phyloP scores from a whole-genome alignment of 345 rosid genomes.

The Eucalyptus rudis region DNA sequence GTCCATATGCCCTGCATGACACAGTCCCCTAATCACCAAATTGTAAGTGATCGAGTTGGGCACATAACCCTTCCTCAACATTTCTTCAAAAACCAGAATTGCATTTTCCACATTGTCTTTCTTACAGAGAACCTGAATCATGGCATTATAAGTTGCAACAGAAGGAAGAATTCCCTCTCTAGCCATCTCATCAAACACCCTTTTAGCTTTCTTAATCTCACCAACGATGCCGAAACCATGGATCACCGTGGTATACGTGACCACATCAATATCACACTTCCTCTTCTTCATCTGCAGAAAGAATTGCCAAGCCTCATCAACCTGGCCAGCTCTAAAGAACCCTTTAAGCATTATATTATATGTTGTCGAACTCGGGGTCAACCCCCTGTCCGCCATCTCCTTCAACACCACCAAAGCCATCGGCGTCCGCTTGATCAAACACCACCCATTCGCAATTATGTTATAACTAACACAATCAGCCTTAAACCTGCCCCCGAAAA shows the following conservation, averaged over 20 bases:
- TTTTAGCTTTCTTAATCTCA: slow-evolving; percentile 51
- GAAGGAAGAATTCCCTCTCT: slow-evolving; percentile 76
- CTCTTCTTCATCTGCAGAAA: slow-evolving; percentile 90
- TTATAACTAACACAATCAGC: slow-evolving; percentile 73
- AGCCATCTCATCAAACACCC: slow-evolving; percentile 59
- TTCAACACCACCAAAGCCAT: slow-evolving; percentile 67
- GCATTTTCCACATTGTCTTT: slow-evolving; percentile 80
- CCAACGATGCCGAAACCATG: slow-evolving; percentile 76
- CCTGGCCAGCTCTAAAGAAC: slow-evolving; percentile 65
- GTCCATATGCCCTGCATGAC: slow-evolving; percentile 56
- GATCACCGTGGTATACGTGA: slow-evolving; percentile 67
- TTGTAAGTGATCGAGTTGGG: slow-evolving; percentile 64
- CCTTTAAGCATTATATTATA: slow-evolving; percentile 80
- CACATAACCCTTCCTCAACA: slow-evolving; percentile 62
- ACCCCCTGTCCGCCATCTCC: slow-evolving; percentile 77
- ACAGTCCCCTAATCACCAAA: slow-evolving; percentile 70
- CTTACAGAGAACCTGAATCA: slow-evolving; percentile 87
- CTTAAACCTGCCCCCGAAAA: slow-evolving; percentile 44
- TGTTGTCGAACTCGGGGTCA: slow-evolving; percentile 45
- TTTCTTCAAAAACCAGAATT: slow-evolving; percentile 52
- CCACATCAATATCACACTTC: slow-evolving; percentile 57
- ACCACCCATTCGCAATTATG: slow-evolving; percentile 81
- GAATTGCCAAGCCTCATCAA: slow-evolving; percentile 69
- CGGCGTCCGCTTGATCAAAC: slow-evolving; percentile 68
- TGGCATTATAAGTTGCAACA: slow-evolving; percentile 71